A percentile compares a stretch with the other conserved stretches of the same genome.
phyloP scores from a whole-genome alignment of 2,329 filamentous ascomycete genomes.

The Venturia effusa region DNA sequence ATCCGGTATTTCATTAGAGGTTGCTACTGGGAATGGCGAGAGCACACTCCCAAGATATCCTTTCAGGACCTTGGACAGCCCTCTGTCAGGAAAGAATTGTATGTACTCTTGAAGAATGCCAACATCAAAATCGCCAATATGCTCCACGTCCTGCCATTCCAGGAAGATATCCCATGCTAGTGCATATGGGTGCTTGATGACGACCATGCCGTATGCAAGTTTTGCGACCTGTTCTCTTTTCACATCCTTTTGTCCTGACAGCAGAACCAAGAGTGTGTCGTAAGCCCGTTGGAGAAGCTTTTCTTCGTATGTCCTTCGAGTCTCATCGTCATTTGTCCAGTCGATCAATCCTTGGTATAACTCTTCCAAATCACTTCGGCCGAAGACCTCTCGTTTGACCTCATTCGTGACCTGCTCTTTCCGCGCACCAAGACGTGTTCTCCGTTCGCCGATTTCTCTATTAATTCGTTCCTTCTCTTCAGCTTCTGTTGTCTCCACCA shows the following conservation, averaged over 20 bases:
- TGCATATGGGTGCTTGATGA: slow-evolving; percentile 83
- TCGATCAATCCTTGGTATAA: slow-evolving; percentile 78
- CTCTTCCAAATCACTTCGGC: slow-evolving; percentile 63
- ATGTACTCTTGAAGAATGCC: slow-evolving; percentile 72
- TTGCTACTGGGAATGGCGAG: slow-evolving; percentile 62
- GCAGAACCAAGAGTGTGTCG: slow-evolving; percentile 62
- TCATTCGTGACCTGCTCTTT: slow-evolving; percentile 74
- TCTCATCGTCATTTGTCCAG: slow-evolving; percentile 80
- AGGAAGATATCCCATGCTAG: slow-evolving; percentile 85
- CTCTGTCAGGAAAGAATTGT: slow-evolving; percentile 70
- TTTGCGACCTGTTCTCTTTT: slow-evolving; percentile 66
- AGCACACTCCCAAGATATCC: slow-evolving; percentile 74
- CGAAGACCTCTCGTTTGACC: slow-evolving; percentile 76
- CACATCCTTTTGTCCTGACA: slow-evolving; percentile 53
- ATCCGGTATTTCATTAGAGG: slow-evolving; percentile 15
- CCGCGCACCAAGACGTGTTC: slow-evolving; percentile 76
- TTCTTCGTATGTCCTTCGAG: slow-evolving; percentile 78
- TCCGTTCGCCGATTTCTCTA: slow-evolving; percentile 75
- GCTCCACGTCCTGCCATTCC: slow-evolving; percentile 75
- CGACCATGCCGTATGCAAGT: slow-evolving; percentile 83
- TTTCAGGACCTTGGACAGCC: slow-evolving; percentile 69
- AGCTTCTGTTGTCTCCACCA: slow-evolving; percentile 72
- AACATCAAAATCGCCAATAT: slow-evolving; percentile 64
- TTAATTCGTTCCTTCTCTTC: slow-evolving; percentile 88
- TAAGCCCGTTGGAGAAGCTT: slow-evolving; percentile 75